Conservation (phyloP, 2,329 filamentous ascomycete genomes). For the Ascochyta viciae-villosae region DNA sequence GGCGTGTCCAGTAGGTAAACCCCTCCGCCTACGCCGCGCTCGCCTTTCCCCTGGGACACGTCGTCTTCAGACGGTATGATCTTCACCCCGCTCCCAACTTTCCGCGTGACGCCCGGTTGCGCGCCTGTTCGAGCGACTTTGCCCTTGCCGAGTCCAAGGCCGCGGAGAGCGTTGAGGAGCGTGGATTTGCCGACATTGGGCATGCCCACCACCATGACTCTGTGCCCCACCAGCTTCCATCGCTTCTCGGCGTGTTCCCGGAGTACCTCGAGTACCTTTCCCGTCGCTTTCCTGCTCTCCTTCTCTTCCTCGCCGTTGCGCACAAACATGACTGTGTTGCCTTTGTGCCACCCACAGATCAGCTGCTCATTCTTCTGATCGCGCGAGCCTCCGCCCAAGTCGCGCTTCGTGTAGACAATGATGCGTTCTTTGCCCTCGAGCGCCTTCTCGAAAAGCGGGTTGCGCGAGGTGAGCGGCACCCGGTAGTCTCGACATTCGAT, state of each 20-base stretch:
- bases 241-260: slow-evolving; percentile 57
- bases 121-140: slow-evolving; percentile 85
- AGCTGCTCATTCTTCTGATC: slow-evolving; percentile 56
- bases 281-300: slow-evolving; percentile 29
- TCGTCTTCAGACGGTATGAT: slow-evolving; percentile 66
- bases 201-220: slow-evolving; percentile 92
- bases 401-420: slow-evolving; percentile 89
- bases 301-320: slow-evolving; percentile 46
- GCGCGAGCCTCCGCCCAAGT: slow-evolving; percentile 53
- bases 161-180: slow-evolving; percentile 85
- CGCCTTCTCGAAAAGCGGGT: slow-evolving; percentile 83
- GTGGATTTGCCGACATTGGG: slow-evolving; percentile 97
- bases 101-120: slow-evolving; percentile 88
- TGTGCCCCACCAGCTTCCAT: slow-evolving; percentile 77
- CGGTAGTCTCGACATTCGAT: slow-evolving; percentile 95
- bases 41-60: slow-evolving; percentile 27
- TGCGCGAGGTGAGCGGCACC: slow-evolving; percentile 86
- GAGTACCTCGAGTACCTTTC: slow-evolving; percentile 58
- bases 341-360: slow-evolving; percentile 62
- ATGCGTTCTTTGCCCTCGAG: slow-evolving; percentile 76
- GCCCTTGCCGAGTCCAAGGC: slow-evolving; percentile 67
- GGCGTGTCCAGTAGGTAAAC: slow-evolving; percentile 92
- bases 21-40: slow-evolving; percentile 55
- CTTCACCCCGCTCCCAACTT: slow-evolving; percentile 82
- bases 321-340: slow-evolving; percentile 61